Base-by-base conservation (phyloP, 2,329 filamentous ascomycete genomes). In the Pseudopyrenochaeta lycopersici region DNA sequence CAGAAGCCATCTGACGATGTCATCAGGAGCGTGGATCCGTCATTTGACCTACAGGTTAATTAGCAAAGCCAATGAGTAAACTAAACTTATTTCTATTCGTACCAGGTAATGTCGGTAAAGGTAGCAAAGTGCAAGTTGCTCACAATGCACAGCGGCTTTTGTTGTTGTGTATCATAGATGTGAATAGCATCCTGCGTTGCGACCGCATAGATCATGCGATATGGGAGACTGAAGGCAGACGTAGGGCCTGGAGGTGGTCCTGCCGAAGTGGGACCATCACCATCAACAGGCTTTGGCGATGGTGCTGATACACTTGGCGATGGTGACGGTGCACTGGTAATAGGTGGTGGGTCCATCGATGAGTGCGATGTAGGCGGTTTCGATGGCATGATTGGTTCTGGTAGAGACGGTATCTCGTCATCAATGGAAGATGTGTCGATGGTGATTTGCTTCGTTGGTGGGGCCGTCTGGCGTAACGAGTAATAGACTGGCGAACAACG, bases 1-100 rank as follows among this genome's bases (percentile, higher is more conserved):
- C 95, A 99, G 79, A 98, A 99, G 0, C 95, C 95, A 75, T 99
- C 95, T 0, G 95, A 97, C 0, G 95, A 99, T n/a, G 92, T 95
- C 79, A 99, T 96, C 44, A 99, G 82, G 18, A 99, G 80, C 1
- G 89, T 92, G 36, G 86, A 81, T 11, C 90, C 90, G 74, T 93
- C 90, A 59, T 83, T 87, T 1, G 90, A 90, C 89, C 89, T 90
- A 58, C 27, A 77, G 59, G 41, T 52, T 29, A 41, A 23, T 72
- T 56, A 62, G 42, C 46, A 36, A 30, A 12, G 29, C 21, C 2
- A 5, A 32, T 29, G 7, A 11, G 1, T 15, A 36, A 18, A n/a
- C 2, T 29, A 12, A 10, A 9, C 2, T 9, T 18, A 27, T 10
- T 21, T 20, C 39, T 2, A 12, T 21, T 17, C 88, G 76, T 85